Base-by-base conservation (phyloP, 306 rosid species). In the Rosa chinensis region DNA sequence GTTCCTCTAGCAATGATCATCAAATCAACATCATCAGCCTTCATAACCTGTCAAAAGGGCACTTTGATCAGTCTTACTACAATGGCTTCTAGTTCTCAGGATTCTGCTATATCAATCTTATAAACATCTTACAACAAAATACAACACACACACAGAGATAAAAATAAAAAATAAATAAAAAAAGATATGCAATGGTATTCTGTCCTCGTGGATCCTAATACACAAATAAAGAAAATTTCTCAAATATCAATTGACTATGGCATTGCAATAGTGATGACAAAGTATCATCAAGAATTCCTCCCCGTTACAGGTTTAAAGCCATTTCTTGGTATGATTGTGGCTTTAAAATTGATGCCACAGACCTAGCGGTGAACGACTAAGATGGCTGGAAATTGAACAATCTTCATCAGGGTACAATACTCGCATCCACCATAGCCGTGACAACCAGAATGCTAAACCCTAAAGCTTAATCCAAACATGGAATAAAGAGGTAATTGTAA, bases 1-100 rank as follows among this genome's bases (percentile, higher is more conserved):
- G 99, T 92, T 75, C 93, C 93, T 66, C 97, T 86, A 49, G 97
- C 99, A 81, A 92, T 86, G 79, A 89, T 86, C 89, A 80, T 88
- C 82, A 89, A 79, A 83, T 94, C 97, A 59, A 92, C 97, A 73
- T 92, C 97, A n/a, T 90, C 93, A 49, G 84, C 94, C 87, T 89
- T 94, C 81, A 90, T 64, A 74, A 94, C 93, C 97, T 92, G 91
- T 73, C 35, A 66, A 64, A 48, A 40, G 1, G 25, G 66, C 10
- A 50, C 18, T 71, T 55, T 66, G n/a, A 63, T 77, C 79, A 79
- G 66, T 13, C 50, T 21, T 1, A 45, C 25, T 8, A 66, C 16
- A 78, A 6, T 0, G 52, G 64, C n/a, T 32, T n/a, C 50, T 47
- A 5, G 44, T 35, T 23, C 42, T 23, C 9, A 23, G 35, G 53